These are phyloP conservation scores for Eragrostis curvula DNA, from an alignment of 176 grass and related monocot species.

Conservation along the genomic window DNA sequence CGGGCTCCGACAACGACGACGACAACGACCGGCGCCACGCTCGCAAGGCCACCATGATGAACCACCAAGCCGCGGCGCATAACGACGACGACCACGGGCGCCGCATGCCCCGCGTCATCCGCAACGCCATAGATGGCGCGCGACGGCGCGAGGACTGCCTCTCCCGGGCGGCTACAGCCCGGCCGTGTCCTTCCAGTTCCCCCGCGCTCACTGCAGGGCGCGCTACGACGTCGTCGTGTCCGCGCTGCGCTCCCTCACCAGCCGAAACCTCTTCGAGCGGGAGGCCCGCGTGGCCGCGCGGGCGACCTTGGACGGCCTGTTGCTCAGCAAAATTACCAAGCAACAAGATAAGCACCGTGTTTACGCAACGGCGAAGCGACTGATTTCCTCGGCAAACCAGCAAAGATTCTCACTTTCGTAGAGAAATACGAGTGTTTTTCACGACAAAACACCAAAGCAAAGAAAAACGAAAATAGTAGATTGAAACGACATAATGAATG, in stretches of 20 bases:
- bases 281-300: neutral
- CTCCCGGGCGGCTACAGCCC: neutral
- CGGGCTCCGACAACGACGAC: neutral
- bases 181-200: neutral
- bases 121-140: conserved; percentile 16
- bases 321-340: no score
- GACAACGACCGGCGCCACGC: neutral
- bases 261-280: neutral
- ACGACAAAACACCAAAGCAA: no score
- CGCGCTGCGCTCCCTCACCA: conserved; percentile 14
- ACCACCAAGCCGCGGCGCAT: neutral
- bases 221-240: conserved; percentile 22
- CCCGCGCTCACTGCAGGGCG: neutral
- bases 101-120: conserved; percentile 31
- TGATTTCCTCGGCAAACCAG: no score
- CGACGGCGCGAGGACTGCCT: neutral
- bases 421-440: no score
- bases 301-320: neutral
- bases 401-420: no score
- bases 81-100: neutral
- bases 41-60: conserved; percentile 1
- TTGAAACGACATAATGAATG: no score
- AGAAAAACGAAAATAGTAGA: no score
- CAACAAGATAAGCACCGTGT: no score
- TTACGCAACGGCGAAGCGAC: no score